A percentile compares a stretch with the other conserved stretches of the same genome.
phyloP scores from a whole-genome alignment of 768 basidiomycete species.

The Pleurotus cornucopiae region DNA sequence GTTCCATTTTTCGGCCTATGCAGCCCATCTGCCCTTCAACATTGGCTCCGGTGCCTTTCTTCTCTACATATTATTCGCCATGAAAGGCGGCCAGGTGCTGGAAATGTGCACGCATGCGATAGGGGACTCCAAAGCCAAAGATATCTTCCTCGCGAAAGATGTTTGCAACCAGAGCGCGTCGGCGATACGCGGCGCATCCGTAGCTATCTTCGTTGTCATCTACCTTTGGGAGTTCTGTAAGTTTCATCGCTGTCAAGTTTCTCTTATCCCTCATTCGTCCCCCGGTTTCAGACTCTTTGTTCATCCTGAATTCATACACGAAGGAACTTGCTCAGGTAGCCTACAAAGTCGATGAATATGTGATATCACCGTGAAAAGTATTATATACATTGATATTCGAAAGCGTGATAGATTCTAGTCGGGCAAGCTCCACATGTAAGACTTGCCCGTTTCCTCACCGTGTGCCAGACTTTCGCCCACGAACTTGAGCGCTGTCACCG shows the following conservation, averaged over 20 bases:
- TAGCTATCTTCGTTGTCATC: neutral
- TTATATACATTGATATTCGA: neutral
- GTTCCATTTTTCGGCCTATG: constrained; percentile 1
- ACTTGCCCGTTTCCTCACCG: constrained; percentile 61
- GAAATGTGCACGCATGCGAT: neutral
- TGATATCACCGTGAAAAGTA: constrained; percentile 3
- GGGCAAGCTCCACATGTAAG: constrained; percentile 54
- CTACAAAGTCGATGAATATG: constrained; percentile 5
- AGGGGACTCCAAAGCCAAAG: neutral
- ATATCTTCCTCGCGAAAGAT: neutral
- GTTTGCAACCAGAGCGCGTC: neutral
- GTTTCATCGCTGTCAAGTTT: neutral
- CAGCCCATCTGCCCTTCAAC: constrained; percentile 1
- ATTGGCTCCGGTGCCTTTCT: neutral
- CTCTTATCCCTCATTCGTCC: neutral
- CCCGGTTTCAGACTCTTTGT: neutral
- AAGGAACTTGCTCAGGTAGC: neutral
- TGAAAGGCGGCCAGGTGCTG: neutral
- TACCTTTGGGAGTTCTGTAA: constrained; percentile 1
- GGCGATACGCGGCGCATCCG: neutral
- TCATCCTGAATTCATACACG: constrained; percentile 1
- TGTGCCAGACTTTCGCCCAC: constrained; percentile 63
- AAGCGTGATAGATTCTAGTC: constrained; percentile 29
- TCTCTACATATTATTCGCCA: neutral
- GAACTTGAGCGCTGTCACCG: constrained; percentile 78